Percentiles rank a stretch among this genome's conserved stretches.
Conservation (phyloP, 2,329 filamentous ascomycete genomes). For the Pseudocercospora ulei region DNA sequence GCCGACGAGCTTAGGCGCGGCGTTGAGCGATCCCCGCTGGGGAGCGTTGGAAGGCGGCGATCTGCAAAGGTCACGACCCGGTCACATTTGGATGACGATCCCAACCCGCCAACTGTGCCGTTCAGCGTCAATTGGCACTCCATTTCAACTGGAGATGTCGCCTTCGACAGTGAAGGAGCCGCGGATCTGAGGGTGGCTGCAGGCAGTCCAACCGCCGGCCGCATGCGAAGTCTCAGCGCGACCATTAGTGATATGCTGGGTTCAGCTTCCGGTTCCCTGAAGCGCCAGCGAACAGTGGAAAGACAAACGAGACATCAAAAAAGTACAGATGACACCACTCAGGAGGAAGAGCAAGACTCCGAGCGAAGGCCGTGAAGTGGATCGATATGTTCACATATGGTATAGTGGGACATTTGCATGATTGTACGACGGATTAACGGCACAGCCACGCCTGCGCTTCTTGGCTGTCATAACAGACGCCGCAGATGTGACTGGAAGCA, state of each 20-base stretch:
- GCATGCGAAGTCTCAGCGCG: conserved; percentile 25
- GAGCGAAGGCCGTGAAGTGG: not conserved
- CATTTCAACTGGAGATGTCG: conserved; percentile 25
- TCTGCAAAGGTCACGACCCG: conserved; percentile 12
- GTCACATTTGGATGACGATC: conserved; percentile 12
- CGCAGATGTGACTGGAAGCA: too few species aligned
- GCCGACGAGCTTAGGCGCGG: conserved; percentile 55
- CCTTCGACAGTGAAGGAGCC: conserved; percentile 22
- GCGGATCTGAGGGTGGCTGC: conserved; percentile 16
- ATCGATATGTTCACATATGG: conserved; percentile 3
- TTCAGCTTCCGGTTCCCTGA: conserved; percentile 7
- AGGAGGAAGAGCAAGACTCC: not conserved
- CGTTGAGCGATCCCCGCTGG: conserved; percentile 31
- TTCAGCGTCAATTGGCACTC: conserved; percentile 23
- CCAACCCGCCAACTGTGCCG: conserved; percentile 4
- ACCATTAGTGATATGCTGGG: conserved; percentile 28
- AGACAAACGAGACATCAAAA: conserved; percentile 2
- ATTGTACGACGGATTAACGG: not conserved
- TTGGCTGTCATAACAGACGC: too few species aligned
- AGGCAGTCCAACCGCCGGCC: conserved; percentile 16
- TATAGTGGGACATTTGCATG: not conserved
- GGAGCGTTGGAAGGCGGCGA: conserved; percentile 16
- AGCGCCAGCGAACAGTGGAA: conserved; percentile 16
- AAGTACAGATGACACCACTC: not conserved
- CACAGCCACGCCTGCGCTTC: too few species aligned